These are phyloP conservation scores for Coemansia reversa DNA, from an alignment of 192 early-diverging fungal species.

Conservation along the genomic window DNA sequence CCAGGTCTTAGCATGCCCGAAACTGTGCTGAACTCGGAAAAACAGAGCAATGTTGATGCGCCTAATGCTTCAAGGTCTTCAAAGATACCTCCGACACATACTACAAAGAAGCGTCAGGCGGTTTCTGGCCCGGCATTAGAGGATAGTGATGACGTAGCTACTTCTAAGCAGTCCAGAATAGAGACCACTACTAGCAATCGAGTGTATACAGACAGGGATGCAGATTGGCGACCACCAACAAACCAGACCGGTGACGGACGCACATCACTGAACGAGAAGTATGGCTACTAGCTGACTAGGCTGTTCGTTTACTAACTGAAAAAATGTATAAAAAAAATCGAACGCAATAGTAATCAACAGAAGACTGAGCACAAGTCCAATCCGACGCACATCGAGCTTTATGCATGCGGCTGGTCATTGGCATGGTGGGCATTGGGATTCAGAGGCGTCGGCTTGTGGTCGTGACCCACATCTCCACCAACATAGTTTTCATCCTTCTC, in stretches of 20 bases:
- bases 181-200: not conserved
- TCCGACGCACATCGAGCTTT: not conserved
- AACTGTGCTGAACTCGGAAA: not conserved
- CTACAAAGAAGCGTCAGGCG: not conserved
- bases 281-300: conserved; percentile 29
- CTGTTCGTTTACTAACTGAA: not conserved
- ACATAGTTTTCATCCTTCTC: conserved; percentile 39
- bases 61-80: not conserved
- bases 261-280: conserved; percentile 48
- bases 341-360: conserved; percentile 6
- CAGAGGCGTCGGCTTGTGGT: conserved; percentile 10
- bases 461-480: conserved; percentile 28
- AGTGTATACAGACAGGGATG: conserved; percentile 1
- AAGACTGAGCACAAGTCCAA: conserved; percentile 1
- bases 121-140: not conserved
- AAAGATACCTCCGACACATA: not conserved
- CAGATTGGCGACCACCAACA: conserved; percentile 40
- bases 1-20: not conserved
- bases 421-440: not conserved
- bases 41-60: not conserved
- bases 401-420: not conserved
- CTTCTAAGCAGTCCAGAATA: conserved; percentile 3
- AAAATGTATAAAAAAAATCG: not conserved
- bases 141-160: not conserved
- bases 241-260: conserved; percentile 46